Evolutionary conservation across 2,329 filamentous ascomycete genomes (phyloP).

Genomic region (Cordyceps tenuipes): DNA sequence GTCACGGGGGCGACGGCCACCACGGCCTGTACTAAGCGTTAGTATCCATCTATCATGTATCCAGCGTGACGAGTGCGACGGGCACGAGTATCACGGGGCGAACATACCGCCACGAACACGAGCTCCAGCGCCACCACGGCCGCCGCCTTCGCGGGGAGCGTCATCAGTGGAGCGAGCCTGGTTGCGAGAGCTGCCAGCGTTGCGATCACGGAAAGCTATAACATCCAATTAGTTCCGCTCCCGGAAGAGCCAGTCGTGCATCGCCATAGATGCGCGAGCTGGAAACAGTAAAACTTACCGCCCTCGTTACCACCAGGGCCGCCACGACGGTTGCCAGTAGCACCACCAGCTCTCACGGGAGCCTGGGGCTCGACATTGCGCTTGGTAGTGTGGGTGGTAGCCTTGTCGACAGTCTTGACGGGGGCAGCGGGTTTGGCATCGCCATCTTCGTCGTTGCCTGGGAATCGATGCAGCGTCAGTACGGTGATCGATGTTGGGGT

Average conservation of each 20-base stretch:
- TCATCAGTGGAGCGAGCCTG: slow-evolving; percentile 72
- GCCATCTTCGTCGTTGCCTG: slow-evolving; percentile 53
- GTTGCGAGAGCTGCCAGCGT: slow-evolving; percentile 74
- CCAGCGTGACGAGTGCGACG: neutral
- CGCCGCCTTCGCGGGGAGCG: slow-evolving; percentile 40
- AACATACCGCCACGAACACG: slow-evolving; percentile 51
- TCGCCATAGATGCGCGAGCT: neutral
- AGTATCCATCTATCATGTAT: neutral
- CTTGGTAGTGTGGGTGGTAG: slow-evolving; percentile 65
- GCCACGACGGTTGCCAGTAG: slow-evolving; percentile 42
- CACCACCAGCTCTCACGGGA: slow-evolving; percentile 39
- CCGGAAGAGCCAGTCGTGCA: neutral
- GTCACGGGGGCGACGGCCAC: slow-evolving; percentile 43
- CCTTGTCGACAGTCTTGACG: slow-evolving; percentile 85
- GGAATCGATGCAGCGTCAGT: slow-evolving; percentile 9
- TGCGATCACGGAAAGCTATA: slow-evolving; percentile 81
- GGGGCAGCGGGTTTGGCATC: slow-evolving; percentile 70
- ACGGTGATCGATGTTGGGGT: neutral
- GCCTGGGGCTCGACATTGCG: slow-evolving; percentile 74
- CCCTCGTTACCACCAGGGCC: slow-evolving; percentile 70
- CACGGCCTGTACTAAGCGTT: slow-evolving; percentile 36
- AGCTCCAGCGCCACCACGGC: slow-evolving; percentile 53
- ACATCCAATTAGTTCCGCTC: slow-evolving; percentile 13
- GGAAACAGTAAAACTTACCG: slow-evolving; percentile 50
- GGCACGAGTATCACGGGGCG: slow-evolving; percentile 6